phyloP scores from a whole-genome alignment of 1,139 yeast species.

The Diutina rugosa region DNA sequence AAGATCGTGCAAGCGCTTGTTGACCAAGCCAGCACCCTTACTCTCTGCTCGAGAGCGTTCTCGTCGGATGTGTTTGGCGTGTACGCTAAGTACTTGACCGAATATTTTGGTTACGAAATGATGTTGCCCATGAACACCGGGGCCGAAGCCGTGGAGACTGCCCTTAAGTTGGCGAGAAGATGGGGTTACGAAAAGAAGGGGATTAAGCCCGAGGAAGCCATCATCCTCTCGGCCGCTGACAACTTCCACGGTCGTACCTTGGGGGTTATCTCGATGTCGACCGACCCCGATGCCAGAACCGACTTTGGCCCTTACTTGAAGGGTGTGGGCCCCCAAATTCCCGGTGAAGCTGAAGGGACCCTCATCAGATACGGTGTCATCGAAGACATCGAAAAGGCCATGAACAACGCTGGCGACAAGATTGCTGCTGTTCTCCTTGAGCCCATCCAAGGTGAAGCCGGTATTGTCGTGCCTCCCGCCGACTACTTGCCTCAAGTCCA shows the following conservation, averaged over 20 bases:
- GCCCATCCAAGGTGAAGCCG: slow-evolving; percentile 98
- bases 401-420: slow-evolving; percentile 74
- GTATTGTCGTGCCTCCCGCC: slow-evolving; percentile 85
- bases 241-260: slow-evolving; percentile 96
- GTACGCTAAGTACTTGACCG: slow-evolving; percentile 81
- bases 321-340: slow-evolving; percentile 74
- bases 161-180: slow-evolving; percentile 84
- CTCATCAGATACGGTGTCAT: slow-evolving; percentile 66
- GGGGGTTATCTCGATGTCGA: slow-evolving; percentile 92
- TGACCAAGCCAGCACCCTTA: slow-evolving; percentile 77
- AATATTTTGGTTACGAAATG: slow-evolving; percentile 82
- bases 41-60: slow-evolving; percentile 87
- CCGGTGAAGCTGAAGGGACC: slow-evolving; percentile 41
- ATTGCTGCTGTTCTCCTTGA: slow-evolving; percentile 87
- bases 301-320: slow-evolving; percentile 83
- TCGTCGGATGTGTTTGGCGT: slow-evolving; percentile 81
- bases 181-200: slow-evolving; percentile 93
- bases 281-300: slow-evolving; percentile 86
- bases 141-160: slow-evolving; percentile 97
- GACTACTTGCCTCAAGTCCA: slow-evolving; percentile 68
- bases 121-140: slow-evolving; percentile 98
- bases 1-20: slow-evolving; percentile 73
- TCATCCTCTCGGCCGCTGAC: slow-evolving; percentile 73
- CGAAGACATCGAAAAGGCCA: slow-evolving; percentile 79
- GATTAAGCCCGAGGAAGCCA: slow-evolving; percentile 72